phyloP scores from a whole-genome alignment of 306 rosid species.

The Trifolium fragiferum region DNA sequence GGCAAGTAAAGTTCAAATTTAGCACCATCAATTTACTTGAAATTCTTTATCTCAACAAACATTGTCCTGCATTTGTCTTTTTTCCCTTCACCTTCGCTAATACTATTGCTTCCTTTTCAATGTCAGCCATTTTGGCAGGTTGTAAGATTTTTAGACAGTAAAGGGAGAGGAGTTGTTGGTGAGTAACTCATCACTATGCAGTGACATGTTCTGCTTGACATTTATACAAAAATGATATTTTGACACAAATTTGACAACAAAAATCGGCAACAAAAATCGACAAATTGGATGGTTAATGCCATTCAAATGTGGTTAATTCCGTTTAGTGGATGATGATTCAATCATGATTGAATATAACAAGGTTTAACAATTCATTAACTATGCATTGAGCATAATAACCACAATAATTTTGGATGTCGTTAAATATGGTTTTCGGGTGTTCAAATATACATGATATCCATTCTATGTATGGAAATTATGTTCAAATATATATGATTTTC shows the following conservation, averaged over 20 bases:
- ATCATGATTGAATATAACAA: not conserved
- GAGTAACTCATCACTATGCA: slow-evolving; percentile 40
- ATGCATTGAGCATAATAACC: not conserved
- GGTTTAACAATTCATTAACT: not conserved
- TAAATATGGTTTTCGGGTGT: not conserved
- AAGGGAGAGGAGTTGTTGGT: slow-evolving; percentile 96
- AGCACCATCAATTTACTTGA: not conserved
- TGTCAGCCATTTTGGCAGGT: slow-evolving; percentile 96
- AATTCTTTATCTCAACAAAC: not conserved
- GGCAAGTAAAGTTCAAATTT: slow-evolving; percentile 4
- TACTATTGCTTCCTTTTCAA: slow-evolving; percentile 35
- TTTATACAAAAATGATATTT: slow-evolving; percentile 4
- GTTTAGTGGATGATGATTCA: not conserved
- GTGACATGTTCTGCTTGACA: slow-evolving; percentile 12
- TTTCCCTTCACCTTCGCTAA: not conserved
- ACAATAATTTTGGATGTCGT: not conserved
- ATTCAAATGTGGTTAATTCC: not conserved
- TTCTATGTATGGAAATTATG: not conserved
- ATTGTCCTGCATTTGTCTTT: not conserved
- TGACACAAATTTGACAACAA: not conserved
- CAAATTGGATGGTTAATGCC: not conserved
- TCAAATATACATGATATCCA: not conserved
- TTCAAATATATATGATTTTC: not conserved
- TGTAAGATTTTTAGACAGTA: slow-evolving; percentile 62
- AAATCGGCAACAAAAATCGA: not conserved